Evolutionary conservation across 805 yeast species (phyloP).

Genomic region (Saturnispora bothae): DNA sequence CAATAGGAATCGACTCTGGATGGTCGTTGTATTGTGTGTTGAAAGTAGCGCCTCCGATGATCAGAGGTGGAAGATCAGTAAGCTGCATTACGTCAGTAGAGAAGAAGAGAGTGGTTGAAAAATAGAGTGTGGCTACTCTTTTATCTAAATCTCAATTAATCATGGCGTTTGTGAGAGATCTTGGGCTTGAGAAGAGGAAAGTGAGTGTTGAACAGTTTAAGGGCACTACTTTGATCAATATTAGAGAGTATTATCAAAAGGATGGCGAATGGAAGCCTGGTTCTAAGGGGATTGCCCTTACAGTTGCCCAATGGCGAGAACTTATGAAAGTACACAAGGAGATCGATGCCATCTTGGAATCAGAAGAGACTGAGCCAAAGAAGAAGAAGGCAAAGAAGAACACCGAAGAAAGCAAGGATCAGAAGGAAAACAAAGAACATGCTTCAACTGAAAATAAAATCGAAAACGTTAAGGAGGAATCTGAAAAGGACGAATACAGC

Average conservation of each 20-base stretch:
- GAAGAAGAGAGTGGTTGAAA: not conserved
- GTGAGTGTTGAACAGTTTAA: constrained; percentile 68
- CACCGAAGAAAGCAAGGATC: constrained; percentile 1
- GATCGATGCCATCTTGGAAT: constrained; percentile 14
- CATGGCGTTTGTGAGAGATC: constrained; percentile 8
- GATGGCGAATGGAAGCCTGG: constrained; percentile 62
- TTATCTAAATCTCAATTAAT: no score
- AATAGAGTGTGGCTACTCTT: no score
- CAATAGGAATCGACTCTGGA: constrained; percentile 50
- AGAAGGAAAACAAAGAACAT: constrained; percentile 10
- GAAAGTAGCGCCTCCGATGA: constrained; percentile 85
- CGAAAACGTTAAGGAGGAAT: no score
- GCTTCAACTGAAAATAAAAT: no score
- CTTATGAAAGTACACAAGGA: not conserved
- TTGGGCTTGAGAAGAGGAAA: constrained; percentile 43
- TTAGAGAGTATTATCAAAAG: constrained; percentile 72
- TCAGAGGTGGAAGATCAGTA: constrained; percentile 40
- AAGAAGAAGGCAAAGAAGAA: constrained; percentile 2
- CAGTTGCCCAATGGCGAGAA: constrained; percentile 42
- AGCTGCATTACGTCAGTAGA: constrained; percentile 9
- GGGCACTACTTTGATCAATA: constrained; percentile 59
- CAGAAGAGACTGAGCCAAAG: constrained; percentile 7
- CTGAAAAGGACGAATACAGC: constrained; percentile 10
- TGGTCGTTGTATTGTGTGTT: constrained; percentile 68
- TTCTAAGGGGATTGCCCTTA: constrained; percentile 59